phyloP scores from a whole-genome alignment of 1,284 basidiomycete species.

The Fomitopsis pinicola region DNA sequence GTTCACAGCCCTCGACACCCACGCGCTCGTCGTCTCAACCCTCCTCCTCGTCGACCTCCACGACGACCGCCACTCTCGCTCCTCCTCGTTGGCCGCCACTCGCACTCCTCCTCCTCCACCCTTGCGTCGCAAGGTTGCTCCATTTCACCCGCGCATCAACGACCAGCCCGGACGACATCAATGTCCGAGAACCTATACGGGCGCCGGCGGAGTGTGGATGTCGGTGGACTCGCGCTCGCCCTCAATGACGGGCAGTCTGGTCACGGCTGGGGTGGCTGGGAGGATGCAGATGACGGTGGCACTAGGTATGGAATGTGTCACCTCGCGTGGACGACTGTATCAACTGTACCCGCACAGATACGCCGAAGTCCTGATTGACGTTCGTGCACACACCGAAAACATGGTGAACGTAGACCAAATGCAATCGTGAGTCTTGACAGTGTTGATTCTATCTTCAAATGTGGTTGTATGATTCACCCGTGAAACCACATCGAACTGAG shows the following conservation, averaged over 20 bases:
- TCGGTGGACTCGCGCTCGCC: conserved; percentile 79
- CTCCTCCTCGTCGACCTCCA: neutral
- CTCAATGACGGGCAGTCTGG: conserved; percentile 59
- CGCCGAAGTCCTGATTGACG: conserved; percentile 77
- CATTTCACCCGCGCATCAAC: neutral
- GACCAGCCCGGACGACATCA: neutral
- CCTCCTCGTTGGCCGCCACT: neutral
- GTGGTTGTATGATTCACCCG: neutral
- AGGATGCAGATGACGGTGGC: conserved; percentile 46
- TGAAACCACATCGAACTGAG: too few relatives aligned
- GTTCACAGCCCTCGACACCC: conserved; percentile 1
- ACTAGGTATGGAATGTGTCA: conserved; percentile 45
- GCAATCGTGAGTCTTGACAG: conserved; percentile 35
- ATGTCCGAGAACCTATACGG: conserved; percentile 16
- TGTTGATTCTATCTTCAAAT: neutral
- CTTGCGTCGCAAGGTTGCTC: neutral
- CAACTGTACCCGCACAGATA: conserved; percentile 34
- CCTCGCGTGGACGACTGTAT: conserved; percentile 4
- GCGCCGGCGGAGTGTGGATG: conserved; percentile 75
- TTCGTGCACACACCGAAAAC: conserved; percentile 74
- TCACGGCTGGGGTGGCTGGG: conserved; percentile 72
- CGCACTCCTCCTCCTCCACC: neutral
- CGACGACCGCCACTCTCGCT: neutral
- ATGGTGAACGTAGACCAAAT: conserved; percentile 60
- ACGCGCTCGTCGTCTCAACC: neutral